Conservation (phyloP, 306 rosid species). For the Gleditsia sinensis region DNA sequence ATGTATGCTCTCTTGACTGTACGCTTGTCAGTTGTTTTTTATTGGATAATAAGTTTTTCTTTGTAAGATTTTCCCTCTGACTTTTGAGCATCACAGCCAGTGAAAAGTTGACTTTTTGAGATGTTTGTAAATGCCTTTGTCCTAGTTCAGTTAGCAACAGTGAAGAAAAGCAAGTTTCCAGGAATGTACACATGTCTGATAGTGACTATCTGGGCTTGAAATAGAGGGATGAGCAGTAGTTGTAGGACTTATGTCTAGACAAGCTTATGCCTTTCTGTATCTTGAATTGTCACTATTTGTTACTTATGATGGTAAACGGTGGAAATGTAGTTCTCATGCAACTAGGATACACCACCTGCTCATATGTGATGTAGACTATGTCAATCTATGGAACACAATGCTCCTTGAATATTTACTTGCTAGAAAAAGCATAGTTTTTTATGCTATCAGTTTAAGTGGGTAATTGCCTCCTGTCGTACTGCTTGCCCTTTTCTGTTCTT, state of each 20-base stretch:
- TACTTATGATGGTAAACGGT: too few species aligned
- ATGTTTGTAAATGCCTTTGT: background rate
- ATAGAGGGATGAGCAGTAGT: background rate
- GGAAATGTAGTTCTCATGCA: slow-evolving; percentile 17
- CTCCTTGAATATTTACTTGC: slow-evolving; percentile 13
- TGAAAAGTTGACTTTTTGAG: background rate
- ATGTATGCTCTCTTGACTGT: background rate
- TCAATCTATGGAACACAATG: background rate
- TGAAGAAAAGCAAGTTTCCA: background rate
- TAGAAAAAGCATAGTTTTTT: background rate
- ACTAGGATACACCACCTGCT: background rate
- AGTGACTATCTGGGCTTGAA: slow-evolving; percentile 14
- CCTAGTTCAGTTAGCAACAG: background rate
- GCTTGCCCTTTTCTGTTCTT: background rate
- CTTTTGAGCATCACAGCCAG: background rate
- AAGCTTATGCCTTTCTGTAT: background rate
- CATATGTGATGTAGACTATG: slow-evolving; percentile 15
- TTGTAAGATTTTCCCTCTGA: background rate
- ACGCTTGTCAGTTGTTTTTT: background rate
- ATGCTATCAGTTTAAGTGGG: slow-evolving; percentile 25
- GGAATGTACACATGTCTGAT: background rate
- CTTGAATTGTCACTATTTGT: background rate
- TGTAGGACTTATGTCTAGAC: background rate
- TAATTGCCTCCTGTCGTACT: slow-evolving; percentile 16
- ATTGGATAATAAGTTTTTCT: background rate